These are phyloP conservation scores for Fusarium kyushuense DNA, from an alignment of 2,329 filamentous ascomycete species.

Conservation along the genomic window DNA sequence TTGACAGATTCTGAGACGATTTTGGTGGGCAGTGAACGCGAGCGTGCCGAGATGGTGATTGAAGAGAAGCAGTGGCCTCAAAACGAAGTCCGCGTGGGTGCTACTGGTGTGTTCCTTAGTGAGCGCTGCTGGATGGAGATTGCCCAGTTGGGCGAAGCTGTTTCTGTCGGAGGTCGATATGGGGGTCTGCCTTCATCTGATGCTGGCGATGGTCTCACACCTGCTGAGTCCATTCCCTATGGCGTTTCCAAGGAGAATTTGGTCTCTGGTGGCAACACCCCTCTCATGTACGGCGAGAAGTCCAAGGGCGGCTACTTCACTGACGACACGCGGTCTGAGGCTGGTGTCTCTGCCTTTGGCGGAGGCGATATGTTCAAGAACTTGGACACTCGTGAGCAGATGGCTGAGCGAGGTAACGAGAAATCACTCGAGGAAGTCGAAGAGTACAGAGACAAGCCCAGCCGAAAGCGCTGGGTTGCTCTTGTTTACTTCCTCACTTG, in stretches of 20 bases:
- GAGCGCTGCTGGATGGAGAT: slow-evolving; percentile 96
- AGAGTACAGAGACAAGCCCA: slow-evolving; percentile 79
- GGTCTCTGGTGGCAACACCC: slow-evolving; percentile 64
- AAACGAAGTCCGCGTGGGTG: slow-evolving; percentile 91
- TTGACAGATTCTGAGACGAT: slow-evolving; percentile 85
- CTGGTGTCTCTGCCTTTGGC: slow-evolving; percentile 89
- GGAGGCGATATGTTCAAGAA: slow-evolving; percentile 98
- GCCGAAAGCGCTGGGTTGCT: slow-evolving; percentile 91
- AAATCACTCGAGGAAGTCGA: slow-evolving; percentile 92
- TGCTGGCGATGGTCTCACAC: slow-evolving; percentile 70
- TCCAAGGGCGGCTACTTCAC: slow-evolving; percentile 84
- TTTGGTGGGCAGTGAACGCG: slow-evolving; percentile 89
- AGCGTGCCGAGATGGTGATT: slow-evolving; percentile 91
- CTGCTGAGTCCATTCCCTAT: slow-evolving; percentile 71
- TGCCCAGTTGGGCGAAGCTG: slow-evolving; percentile 76
- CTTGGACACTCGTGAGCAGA: slow-evolving; percentile 90
- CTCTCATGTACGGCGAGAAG: slow-evolving; percentile 79
- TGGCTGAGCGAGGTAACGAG: slow-evolving; percentile 95
- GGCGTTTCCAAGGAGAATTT: slow-evolving; percentile 72
- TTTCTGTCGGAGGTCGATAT: slow-evolving; percentile 61
- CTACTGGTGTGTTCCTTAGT: slow-evolving; percentile 94
- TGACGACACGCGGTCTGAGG: slow-evolving; percentile 91
- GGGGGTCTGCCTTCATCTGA: slow-evolving; percentile 61
- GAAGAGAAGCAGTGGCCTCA: slow-evolving; percentile 92
- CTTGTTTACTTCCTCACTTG: slow-evolving; percentile 87